phyloP scores from a whole-genome alignment of 768 basidiomycete species.

The Trametes maxima region DNA sequence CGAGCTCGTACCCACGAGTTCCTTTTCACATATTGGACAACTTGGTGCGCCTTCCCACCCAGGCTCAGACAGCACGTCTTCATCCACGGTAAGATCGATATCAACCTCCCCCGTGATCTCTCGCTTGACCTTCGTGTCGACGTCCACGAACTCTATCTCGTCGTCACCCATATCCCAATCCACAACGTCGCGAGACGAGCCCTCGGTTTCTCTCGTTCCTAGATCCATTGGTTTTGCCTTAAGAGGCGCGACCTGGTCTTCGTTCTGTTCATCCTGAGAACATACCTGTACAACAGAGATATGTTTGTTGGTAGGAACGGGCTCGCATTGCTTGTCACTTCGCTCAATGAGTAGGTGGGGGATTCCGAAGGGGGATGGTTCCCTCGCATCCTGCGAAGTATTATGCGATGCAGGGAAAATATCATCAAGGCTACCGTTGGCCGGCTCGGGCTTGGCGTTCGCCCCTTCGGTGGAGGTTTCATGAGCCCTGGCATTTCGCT shows the following conservation, averaged over 20 bases:
- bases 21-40: conserved; percentile 38
- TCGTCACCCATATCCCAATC: conserved; percentile 80
- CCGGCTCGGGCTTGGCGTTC: conserved; percentile 7
- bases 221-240: neutral
- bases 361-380: conserved; percentile 14
- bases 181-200: conserved; percentile 34
- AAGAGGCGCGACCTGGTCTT: neutral
- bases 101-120: conserved; percentile 35
- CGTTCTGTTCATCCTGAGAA: neutral
- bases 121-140: conserved; percentile 26
- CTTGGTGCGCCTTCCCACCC: conserved; percentile 19
- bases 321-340: neutral
- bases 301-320: neutral
- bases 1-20: conserved; percentile 30
- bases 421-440: neutral
- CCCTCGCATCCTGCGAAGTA: neutral
- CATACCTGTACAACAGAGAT: neutral
- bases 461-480: neutral
- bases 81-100: conserved; percentile 30
- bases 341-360: conserved; percentile 8
- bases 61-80: conserved; percentile 4
- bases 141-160: conserved; percentile 48
- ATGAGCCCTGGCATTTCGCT: neutral
- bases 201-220: neutral
- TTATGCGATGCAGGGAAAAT: neutral